Evolutionary conservation across 805 yeast genomes (phyloP).

Genomic region (Starmerella cellae): DNA sequence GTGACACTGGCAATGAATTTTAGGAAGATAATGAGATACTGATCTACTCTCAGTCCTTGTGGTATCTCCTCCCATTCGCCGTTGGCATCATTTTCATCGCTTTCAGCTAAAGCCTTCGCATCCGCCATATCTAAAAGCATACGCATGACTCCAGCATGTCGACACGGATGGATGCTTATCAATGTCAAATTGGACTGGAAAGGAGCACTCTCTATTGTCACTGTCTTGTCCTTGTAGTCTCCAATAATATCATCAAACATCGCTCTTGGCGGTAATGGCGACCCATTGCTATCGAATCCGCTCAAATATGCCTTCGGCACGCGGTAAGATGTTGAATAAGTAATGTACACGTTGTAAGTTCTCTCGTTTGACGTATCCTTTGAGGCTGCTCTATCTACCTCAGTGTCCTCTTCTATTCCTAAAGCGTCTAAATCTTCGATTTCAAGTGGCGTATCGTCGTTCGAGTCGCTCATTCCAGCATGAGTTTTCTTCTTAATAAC

Average conservation of each 20-base stretch:
- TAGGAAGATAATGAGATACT: constrained; percentile 74
- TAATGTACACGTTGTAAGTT: constrained; percentile 75
- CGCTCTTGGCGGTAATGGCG: constrained; percentile 70
- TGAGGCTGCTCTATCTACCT: constrained; percentile 9
- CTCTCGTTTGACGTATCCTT: constrained; percentile 11
- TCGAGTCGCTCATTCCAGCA: constrained; percentile 9
- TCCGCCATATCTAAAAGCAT: constrained; percentile 67
- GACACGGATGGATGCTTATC: constrained; percentile 91
- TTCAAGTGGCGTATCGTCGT: constrained; percentile 20
- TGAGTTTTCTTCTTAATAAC: constrained; percentile 12
- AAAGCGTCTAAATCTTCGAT: constrained; percentile 27
- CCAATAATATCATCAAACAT: constrained; percentile 92
- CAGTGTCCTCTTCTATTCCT: constrained; percentile 27
- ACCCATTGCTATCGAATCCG: constrained; percentile 73
- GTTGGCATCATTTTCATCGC: background rate
- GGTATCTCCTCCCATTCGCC: constrained; percentile 51
- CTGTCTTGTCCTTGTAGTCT: constrained; percentile 91
- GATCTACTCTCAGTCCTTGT: constrained; percentile 65
- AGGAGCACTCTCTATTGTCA: constrained; percentile 87
- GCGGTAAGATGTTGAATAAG: constrained; percentile 87
- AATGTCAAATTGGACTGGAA: constrained; percentile 57
- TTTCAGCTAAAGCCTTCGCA: constrained; percentile 16
- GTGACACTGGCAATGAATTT: constrained; percentile 94
- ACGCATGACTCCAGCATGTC: constrained; percentile 89
- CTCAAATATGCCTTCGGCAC: constrained; percentile 90